A percentile compares a stretch with the other conserved stretches of the same genome.
Evolutionary conservation across 1,284 basidiomycete genomes (phyloP).

Genomic region (Apiotrichum domesticum): DNA sequence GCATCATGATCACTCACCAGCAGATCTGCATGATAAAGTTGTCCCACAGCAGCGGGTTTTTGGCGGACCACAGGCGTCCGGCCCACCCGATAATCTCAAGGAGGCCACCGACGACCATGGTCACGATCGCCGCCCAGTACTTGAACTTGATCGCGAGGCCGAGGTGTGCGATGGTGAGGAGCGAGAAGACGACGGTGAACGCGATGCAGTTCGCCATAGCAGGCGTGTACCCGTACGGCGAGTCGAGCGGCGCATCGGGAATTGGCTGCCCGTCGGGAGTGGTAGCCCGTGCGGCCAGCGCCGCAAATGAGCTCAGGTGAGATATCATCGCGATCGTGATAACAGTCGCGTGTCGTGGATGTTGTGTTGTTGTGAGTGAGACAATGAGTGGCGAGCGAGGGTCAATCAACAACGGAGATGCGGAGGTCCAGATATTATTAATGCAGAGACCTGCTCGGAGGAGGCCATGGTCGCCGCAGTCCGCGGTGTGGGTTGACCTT

Average conservation of each 20-base stretch:
- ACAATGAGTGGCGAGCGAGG: too few relatives aligned
- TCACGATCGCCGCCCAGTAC: conserved; percentile 55
- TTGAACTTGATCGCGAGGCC: conserved; percentile 46
- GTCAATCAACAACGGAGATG: too few relatives aligned
- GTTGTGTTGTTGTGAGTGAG: too few relatives aligned
- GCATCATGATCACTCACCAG: conserved; percentile 20
- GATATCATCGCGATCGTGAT: too few relatives aligned
- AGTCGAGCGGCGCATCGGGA: neutral
- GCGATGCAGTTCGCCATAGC: conserved; percentile 12
- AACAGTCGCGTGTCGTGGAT: too few relatives aligned
- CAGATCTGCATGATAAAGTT: conserved; percentile 50
- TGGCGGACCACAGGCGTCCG: conserved; percentile 28
- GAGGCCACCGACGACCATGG: conserved; percentile 52
- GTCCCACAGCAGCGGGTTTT: conserved; percentile 23
- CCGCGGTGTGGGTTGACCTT: too few relatives aligned
- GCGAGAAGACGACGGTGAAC: conserved; percentile 29
- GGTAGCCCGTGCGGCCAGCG: neutral
- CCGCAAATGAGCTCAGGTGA: too few relatives aligned
- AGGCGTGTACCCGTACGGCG: conserved; percentile 36
- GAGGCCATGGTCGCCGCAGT: too few relatives aligned
- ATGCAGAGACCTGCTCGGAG: too few relatives aligned
- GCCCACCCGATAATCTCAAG: conserved; percentile 51
- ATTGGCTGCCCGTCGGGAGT: neutral
- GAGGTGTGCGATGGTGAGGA: conserved; percentile 48
- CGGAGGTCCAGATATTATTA: too few relatives aligned